Evolutionary conservation across 129 eudicot species (phyloP).

Genomic region (Rutidosis leptorrhynchoides): DNA sequence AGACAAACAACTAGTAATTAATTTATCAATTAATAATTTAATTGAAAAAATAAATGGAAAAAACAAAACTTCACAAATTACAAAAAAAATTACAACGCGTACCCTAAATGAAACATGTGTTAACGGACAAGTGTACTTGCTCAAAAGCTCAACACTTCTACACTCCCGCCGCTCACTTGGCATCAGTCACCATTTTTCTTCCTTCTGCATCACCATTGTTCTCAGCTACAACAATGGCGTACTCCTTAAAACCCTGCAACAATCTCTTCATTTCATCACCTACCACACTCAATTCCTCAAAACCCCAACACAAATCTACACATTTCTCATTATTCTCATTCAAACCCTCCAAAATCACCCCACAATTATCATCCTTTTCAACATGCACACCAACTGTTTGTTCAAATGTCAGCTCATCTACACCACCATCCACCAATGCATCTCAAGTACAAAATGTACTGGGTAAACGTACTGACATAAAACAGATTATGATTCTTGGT

Average conservation of each 20-base stretch:
- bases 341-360: constrained; percentile 13
- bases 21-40: too few species aligned
- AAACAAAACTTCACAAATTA: too few species aligned
- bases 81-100: not conserved
- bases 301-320: constrained; percentile 15
- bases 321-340: constrained; percentile 5
- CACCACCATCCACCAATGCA: constrained; percentile 3
- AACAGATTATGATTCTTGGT: constrained; percentile 84
- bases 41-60: too few species aligned
- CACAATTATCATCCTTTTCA: not conserved
- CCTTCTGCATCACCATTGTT: not conserved
- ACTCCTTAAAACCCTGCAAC: constrained; percentile 23
- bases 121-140: not conserved
- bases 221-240: constrained; percentile 4
- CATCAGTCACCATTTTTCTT: not conserved
- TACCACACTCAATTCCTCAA: constrained; percentile 8
- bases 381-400: constrained; percentile 6
- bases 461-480: constrained; percentile 80
- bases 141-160: not conserved
- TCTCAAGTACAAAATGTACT: constrained; percentile 7
- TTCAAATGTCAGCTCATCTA: constrained; percentile 4
- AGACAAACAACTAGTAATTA: too few species aligned
- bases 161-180: not conserved
- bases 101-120: not conserved
- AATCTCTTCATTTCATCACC: constrained; percentile 9